A percentile compares a stretch with the other conserved stretches of the same genome.
Conservation (phyloP, 169 alveolate species). For the Perkinsus marinus region DNA sequence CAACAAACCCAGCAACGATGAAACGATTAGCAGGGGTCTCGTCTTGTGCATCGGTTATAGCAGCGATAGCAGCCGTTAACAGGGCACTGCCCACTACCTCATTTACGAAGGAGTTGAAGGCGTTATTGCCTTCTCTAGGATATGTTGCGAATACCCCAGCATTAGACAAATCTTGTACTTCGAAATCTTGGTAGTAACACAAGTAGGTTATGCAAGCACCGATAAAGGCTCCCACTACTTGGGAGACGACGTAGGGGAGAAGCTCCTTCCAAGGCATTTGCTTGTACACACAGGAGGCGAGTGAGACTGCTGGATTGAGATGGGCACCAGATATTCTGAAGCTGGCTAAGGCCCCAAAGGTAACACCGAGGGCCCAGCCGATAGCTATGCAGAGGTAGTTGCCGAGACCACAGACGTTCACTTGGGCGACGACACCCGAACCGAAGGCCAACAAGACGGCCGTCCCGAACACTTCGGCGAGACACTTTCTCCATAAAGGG, state of each 20-base stretch:
- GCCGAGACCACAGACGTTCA: not conserved
- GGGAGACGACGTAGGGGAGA: slow-evolving; percentile 22
- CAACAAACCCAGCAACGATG: slow-evolving; percentile 20
- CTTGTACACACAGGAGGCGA: slow-evolving; percentile 12
- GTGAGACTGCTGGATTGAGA: slow-evolving; percentile 26
- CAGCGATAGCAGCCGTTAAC: slow-evolving; percentile 17
- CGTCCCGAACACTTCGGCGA: not conserved
- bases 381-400: slow-evolving; percentile 21
- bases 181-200: slow-evolving; percentile 10
- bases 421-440: not conserved
- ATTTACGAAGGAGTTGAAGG: slow-evolving; percentile 7
- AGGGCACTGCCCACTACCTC: slow-evolving; percentile 26
- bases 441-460: not conserved
- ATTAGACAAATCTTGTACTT: slow-evolving; percentile 16
- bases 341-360: slow-evolving; percentile 20
- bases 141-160: not conserved
- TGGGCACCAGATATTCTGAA: slow-evolving; percentile 32
- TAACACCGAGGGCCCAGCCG: slow-evolving; percentile 32
- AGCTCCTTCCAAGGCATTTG: slow-evolving; percentile 21
- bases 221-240: slow-evolving; percentile 23
- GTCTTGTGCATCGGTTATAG: slow-evolving; percentile 12
- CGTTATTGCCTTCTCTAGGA: not conserved
- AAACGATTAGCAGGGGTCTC: slow-evolving; percentile 15
- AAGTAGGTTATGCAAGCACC: slow-evolving; percentile 19
- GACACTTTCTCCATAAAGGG: not conserved